phyloP scores from a whole-genome alignment of 768 basidiomycete genomes.

The Leucocoprinus leucothites region DNA sequence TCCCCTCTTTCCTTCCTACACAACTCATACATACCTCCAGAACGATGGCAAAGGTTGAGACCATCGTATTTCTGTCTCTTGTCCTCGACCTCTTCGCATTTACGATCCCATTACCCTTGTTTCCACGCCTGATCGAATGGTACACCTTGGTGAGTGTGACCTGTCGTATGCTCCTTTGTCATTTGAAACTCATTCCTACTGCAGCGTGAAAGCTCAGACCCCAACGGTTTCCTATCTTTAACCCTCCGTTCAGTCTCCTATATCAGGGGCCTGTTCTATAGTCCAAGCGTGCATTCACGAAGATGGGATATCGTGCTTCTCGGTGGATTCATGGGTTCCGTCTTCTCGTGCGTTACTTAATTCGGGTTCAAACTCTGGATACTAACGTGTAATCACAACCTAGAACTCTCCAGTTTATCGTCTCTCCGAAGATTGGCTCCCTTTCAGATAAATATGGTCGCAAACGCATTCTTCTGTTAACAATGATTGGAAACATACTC shows the following conservation, averaged over 20 bases:
- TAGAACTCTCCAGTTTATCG: constrained; percentile 80
- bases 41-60: constrained; percentile 66
- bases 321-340: constrained; percentile 91
- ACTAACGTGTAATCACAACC: constrained; percentile 21
- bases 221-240: constrained; percentile 66
- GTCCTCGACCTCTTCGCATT: constrained; percentile 90
- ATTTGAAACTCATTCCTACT: constrained; percentile 5
- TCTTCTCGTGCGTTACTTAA: constrained; percentile 70
- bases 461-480: constrained; percentile 74
- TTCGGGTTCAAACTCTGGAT: constrained; percentile 17
- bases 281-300: constrained; percentile 54
- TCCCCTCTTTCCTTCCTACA: neutral
- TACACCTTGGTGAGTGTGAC: constrained; percentile 63
- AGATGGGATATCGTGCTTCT: constrained; percentile 94
- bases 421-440: constrained; percentile 78
- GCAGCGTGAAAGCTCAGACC: constrained; percentile 70
- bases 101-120: constrained; percentile 93
- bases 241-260: constrained; percentile 68
- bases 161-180: neutral
- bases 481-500: constrained; percentile 91
- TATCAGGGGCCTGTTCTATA: constrained; percentile 64
- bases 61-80: constrained; percentile 85
- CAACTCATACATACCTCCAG: neutral
- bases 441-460: constrained; percentile 91
- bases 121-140: constrained; percentile 97